Evolutionary conservation across 2,329 filamentous ascomycete species (phyloP), one percentile per base, ranked within the genome.

Genomic region (Arthrinium puccinioides): DNA sequence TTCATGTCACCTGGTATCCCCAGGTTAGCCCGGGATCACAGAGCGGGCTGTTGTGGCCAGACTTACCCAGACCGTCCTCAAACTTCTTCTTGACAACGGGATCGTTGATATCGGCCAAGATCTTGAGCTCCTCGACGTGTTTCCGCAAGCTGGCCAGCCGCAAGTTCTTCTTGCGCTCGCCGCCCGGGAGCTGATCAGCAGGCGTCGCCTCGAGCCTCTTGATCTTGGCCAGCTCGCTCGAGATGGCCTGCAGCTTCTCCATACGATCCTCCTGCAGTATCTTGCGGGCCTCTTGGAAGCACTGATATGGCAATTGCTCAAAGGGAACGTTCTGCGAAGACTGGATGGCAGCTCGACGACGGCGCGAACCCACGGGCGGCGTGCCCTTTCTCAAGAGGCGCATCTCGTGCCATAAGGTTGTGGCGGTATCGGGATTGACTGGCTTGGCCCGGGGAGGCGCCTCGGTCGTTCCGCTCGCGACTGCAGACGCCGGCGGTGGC

Each of bases 251-350:
- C 35, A 97, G 52, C 67, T 95, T 97, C 63, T 90, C 76, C 47
- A 80, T 69, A 27, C 90, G 78, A 59, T 98, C 92, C 38, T 76
- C 77, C 37, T 79, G 72, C 39, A 98, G 69, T 33, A 97, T 64
- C 58, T 87, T 86, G 45, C 89, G 79, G 27, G 92, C 92, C 66
- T 96, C 89, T 64, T 98, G 92, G 68, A 97, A 98, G 63, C 87
- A 92, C 72, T 97, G 90, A 66, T 94, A 98, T 14, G 92, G 92
- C 48, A 98, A 69, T 57, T 90, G 84, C 67, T 95, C 87, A 57
- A 98, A 96, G 19, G 89, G 87, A 34, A 95, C 67, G 52, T 82
- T 74, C 44, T 72, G 64, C 25, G 67, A 74, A 51, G 67, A 76
- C 53, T 72, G 78, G 43, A 89, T 61, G 20, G 84, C 84, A 20